Percentiles rank a stretch among this genome's conserved stretches.
These are phyloP conservation scores for Salix caprea DNA, from an alignment of 345 rosid genomes.

Conservation along the genomic window DNA sequence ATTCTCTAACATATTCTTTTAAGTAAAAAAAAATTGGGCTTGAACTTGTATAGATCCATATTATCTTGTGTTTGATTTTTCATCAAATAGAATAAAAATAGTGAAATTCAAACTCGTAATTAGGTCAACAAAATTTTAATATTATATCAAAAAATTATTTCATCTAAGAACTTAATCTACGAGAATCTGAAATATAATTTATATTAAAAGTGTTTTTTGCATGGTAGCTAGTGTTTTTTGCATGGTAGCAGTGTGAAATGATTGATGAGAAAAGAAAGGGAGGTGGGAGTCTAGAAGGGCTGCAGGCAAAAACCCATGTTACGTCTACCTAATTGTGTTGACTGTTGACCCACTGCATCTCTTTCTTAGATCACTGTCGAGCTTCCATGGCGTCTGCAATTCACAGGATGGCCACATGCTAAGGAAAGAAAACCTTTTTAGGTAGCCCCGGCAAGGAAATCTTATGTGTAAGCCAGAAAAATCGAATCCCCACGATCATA, in stretches of 20 bases:
- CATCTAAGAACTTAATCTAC: too few species aligned
- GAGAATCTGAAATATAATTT: too few species aligned
- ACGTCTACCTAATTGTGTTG: neutral
- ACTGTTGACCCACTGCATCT: neutral
- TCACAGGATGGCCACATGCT: neutral
- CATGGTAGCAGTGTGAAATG: neutral
- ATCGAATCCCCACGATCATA: neutral
- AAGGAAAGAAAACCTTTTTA: neutral
- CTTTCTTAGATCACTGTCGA: neutral
- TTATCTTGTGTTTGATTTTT: too few species aligned
- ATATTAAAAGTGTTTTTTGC: too few species aligned
- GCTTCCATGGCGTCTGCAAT: neutral
- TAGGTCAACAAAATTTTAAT: too few species aligned
- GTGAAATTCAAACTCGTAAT: rapidly evolving
- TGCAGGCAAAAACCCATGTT: constrained; percentile 1
- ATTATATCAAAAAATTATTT: too few species aligned
- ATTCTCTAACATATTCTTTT: too few species aligned
- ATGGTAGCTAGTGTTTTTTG: neutral
- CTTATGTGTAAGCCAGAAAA: neutral
- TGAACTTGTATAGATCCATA: too few species aligned
- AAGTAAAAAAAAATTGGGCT: rapidly evolving
- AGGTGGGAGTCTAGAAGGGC: neutral
- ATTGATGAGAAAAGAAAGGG: neutral
- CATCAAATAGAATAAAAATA: too few species aligned
- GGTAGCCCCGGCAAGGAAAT: neutral